A percentile compares a stretch with the other conserved stretches of the same genome.
Conservation (phyloP, 768 basidiomycete genomes). For the Collybia nuda region DNA sequence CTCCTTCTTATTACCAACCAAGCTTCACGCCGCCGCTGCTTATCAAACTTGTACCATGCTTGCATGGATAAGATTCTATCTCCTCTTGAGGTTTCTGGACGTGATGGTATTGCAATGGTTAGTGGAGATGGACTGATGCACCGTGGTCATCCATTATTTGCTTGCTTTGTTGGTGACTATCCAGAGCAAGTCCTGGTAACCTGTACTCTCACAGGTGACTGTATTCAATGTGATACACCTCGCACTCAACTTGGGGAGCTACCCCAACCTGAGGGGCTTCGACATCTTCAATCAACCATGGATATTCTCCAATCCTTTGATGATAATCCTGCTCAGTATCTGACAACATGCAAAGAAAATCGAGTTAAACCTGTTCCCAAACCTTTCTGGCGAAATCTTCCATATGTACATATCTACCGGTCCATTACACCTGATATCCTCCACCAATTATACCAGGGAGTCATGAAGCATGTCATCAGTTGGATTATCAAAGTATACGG, state of each 20-base stretch:
- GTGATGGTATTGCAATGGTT: conserved; percentile 18
- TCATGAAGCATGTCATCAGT: conserved; percentile 29
- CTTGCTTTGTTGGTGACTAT: conserved; percentile 36
- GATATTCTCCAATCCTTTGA: neutral
- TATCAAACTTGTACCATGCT: conserved; percentile 35
- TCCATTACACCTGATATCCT: conserved; percentile 32
- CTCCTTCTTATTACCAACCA: conserved; percentile 28
- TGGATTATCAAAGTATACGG: conserved; percentile 27
- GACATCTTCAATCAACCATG: neutral
- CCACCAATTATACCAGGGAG: conserved; percentile 33
- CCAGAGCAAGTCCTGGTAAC: conserved; percentile 42
- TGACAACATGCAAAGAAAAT: neutral
- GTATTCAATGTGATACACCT: conserved; percentile 16
- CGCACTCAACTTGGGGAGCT: conserved; percentile 15
- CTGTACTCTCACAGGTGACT: conserved; percentile 19
- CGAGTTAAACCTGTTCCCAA: neutral
- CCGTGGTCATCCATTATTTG: conserved; percentile 35
- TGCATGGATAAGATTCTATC: conserved; percentile 26
- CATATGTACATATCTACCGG: conserved; percentile 21
- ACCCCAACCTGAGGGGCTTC: neutral
- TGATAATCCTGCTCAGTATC: neutral
- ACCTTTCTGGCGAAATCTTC: conserved; percentile 27
- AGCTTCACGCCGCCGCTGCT: conserved; percentile 18
- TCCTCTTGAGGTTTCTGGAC: conserved; percentile 24
- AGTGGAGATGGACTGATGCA: conserved; percentile 32